phyloP scores from a whole-genome alignment of 805 yeast species.

The Lipomyces kockii region DNA sequence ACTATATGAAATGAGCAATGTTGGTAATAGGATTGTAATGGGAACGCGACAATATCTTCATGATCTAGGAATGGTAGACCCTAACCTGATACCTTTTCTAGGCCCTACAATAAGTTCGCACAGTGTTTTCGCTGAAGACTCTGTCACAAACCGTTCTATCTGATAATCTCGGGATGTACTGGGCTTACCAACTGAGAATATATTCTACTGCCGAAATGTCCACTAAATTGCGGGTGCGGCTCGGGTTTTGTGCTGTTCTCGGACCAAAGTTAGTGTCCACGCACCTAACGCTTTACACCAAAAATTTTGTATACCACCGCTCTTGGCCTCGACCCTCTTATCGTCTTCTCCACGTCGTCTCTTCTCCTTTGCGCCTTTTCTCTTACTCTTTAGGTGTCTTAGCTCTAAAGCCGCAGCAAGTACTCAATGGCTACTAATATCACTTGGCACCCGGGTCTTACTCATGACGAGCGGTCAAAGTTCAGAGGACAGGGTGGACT shows the following conservation, averaged over 20 bases:
- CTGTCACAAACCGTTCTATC: no score
- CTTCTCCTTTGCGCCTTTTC: not conserved
- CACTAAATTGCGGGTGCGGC: no score
- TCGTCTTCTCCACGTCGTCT: not conserved
- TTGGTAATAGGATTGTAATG: no score
- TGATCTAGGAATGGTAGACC: no score
- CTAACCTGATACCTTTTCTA: no score
- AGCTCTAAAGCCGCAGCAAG: not conserved
- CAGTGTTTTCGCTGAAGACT: no score
- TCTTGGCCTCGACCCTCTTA: not conserved
- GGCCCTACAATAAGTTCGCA: no score
- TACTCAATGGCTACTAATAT: constrained; percentile 84
- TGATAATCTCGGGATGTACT: no score
- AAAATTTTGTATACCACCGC: not conserved
- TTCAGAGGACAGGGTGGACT: constrained; percentile 82
- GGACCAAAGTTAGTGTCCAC: not conserved
- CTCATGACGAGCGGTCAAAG: constrained; percentile 76
- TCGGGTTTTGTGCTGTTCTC: not conserved
- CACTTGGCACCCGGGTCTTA: constrained; percentile 92
- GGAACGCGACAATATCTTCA: no score
- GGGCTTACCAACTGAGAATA: no score
- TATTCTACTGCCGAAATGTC: no score
- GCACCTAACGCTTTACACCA: not conserved
- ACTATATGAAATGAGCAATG: not conserved
- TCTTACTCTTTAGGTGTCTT: no score